A percentile compares a stretch with the other conserved stretches of the same genome.
phyloP scores from a whole-genome alignment of 179 eudicot species.

The Silene coronaria region DNA sequence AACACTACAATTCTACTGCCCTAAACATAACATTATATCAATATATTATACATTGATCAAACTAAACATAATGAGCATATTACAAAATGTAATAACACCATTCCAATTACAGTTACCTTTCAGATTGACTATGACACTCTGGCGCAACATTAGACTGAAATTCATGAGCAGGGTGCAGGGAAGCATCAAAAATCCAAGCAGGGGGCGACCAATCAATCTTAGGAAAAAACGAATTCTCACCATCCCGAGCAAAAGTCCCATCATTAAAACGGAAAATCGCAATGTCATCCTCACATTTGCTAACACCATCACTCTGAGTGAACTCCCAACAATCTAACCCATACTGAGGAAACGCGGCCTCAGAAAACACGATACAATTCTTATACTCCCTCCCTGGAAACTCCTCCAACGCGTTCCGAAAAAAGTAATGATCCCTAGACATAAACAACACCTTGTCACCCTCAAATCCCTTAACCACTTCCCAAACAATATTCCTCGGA shows the following conservation, averaged over 20 bases:
- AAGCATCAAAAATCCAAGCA: not conserved
- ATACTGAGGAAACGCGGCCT: slow-evolving; percentile 6
- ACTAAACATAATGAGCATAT: not conserved
- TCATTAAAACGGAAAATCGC: not conserved
- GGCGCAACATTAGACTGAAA: not conserved
- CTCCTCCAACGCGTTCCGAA: not conserved
- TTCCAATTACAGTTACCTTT: not conserved
- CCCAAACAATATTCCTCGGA: not conserved
- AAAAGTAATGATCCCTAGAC: not conserved
- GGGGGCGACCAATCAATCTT: slow-evolving; percentile 9
- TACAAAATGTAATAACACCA: not conserved
- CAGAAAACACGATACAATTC: slow-evolving; percentile 6
- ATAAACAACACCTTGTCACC: slow-evolving; percentile 1
- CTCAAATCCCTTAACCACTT: not conserved
- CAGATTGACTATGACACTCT: not conserved
- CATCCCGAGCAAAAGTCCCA: not conserved
- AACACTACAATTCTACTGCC: not conserved
- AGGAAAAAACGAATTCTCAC: not conserved
- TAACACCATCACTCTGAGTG: not conserved
- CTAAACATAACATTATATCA: not conserved
- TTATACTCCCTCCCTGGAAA: not conserved
- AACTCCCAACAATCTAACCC: not conserved
- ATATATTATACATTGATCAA: not conserved
- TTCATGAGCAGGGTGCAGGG: not conserved
- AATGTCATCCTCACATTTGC: not conserved